Evolutionary conservation across 176 grass and related monocot genomes (phyloP), one percentile per base, ranked within the genome.

Genomic region (Dendrocalamus sinicus): DNA sequence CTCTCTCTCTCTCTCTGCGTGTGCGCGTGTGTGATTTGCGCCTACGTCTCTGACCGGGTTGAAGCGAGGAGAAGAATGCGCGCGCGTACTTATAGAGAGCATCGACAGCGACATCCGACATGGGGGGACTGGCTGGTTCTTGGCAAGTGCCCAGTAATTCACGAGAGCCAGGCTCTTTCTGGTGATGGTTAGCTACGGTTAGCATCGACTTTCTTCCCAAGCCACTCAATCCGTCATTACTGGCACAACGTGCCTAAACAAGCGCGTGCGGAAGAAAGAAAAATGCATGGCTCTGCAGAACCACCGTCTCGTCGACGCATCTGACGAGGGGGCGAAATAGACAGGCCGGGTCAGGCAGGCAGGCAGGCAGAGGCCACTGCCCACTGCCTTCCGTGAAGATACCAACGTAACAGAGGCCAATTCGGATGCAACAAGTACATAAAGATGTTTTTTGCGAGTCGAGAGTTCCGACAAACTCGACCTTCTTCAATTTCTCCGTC

Each of bases 71-170:
- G 65, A 57, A 17, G 37, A 68, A 24, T 5, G 76, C 7, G 7
- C 6, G 3, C 52, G 9, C 48, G 0, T 76, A 82, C 17, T 86
- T 86, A 72, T 82, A 67, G 77, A 51, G 23, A 47, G 37, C 28
- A 50, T 2, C 43, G 76, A 78, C n/a, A 32, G 68, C 9, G 48
- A 47, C 50, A 55, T 22, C 59, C 9, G 48, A 47, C 50, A 55
- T 22, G 0, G 15, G 28, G 12, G n/a, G 1, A 43, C 40, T 43
- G 40, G 40, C 40, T 7, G 40, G 40, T 59, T 72, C 41, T 61
- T 12, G 41, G 61, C 59, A 68, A 22, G 6, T 46, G 24, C 12
- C 9, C 6, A 17, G 57, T 4, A 9, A 8, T 67, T n/a, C 24
- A 1, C 24, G 24, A 3, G 50, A 15, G 40, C 26, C 62, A 52